Evolutionary conservation across 2,329 filamentous ascomycete genomes (phyloP).

Genomic region (Verticillium zaregamsianum): DNA sequence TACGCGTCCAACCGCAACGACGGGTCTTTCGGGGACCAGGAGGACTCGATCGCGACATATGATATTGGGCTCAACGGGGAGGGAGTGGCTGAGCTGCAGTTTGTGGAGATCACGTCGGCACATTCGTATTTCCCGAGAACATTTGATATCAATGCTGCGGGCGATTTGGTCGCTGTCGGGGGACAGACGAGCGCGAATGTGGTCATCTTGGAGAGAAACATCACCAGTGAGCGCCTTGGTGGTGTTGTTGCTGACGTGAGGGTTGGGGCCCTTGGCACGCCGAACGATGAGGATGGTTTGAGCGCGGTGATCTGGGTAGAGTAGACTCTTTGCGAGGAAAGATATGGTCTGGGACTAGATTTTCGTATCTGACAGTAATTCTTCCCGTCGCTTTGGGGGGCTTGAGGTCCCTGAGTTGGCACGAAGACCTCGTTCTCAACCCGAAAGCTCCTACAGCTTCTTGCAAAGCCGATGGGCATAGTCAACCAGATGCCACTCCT

Average conservation of each 20-base stretch:
- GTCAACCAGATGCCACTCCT: conserved; percentile 11
- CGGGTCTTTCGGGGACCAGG: conserved; percentile 46
- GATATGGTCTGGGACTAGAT: too few species aligned
- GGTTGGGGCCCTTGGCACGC: conserved; percentile 33
- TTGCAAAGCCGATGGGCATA: conserved; percentile 11
- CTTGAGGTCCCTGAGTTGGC: too few species aligned
- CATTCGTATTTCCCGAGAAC: conserved; percentile 59
- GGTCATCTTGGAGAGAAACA: conserved; percentile 52
- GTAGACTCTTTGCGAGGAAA: conserved; percentile 18
- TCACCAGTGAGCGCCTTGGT: conserved; percentile 50
- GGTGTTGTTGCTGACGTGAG: conserved; percentile 34
- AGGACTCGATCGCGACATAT: conserved; percentile 54
- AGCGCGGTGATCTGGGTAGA: conserved; percentile 45
- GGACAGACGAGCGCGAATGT: conserved; percentile 58
- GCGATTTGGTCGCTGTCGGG: conserved; percentile 57
- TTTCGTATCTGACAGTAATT: too few species aligned
- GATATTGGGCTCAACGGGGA: conserved; percentile 22
- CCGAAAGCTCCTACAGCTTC: background rate
- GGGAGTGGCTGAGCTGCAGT: conserved; percentile 34
- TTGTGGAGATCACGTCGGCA: conserved; percentile 50
- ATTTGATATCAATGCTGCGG: conserved; percentile 56
- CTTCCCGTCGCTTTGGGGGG: too few species aligned
- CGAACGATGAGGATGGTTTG: conserved; percentile 41
- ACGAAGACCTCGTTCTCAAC: too few species aligned
- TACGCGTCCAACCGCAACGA: conserved; percentile 61